Percentiles rank a stretch among this genome's conserved stretches.
These are phyloP conservation scores for Fusarium xyrophilum DNA, from an alignment of 2,329 filamentous ascomycete genomes.

Conservation along the genomic window DNA sequence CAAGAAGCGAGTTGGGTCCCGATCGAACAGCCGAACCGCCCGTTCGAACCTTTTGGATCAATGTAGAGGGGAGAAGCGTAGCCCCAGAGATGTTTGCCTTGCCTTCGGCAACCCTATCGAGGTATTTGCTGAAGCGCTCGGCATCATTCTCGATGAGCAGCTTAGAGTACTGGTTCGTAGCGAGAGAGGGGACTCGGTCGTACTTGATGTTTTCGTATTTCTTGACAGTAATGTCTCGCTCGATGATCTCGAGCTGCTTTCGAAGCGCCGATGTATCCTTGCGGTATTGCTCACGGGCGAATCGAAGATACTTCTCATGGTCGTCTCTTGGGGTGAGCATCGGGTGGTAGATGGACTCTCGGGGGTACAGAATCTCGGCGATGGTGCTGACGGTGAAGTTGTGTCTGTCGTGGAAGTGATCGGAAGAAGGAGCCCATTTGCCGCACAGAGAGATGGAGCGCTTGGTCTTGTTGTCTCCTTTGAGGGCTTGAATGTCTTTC, in stretches of 20 bases:
- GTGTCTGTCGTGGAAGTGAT: constrained; percentile 63
- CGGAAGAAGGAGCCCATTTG: constrained; percentile 66
- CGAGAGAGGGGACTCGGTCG: constrained; percentile 61
- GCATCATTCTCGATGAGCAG: constrained; percentile 60
- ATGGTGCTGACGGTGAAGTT: constrained; percentile 65
- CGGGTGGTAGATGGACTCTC: constrained; percentile 39
- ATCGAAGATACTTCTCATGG: constrained; percentile 60
- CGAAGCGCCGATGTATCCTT: constrained; percentile 60
- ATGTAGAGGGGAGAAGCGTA: constrained; percentile 58
- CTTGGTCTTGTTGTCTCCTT: constrained; percentile 49
- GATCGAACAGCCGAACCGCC: background rate
- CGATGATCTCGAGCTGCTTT: constrained; percentile 60
- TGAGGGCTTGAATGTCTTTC: constrained; percentile 53
- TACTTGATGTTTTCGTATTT: constrained; percentile 61
- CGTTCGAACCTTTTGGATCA: constrained; percentile 46
- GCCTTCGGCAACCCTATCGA: constrained; percentile 56
- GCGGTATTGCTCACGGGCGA: constrained; percentile 61
- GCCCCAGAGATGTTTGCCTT: constrained; percentile 62
- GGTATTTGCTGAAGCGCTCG: constrained; percentile 57
- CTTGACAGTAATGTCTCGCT: constrained; percentile 57
- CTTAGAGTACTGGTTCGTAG: constrained; percentile 60
- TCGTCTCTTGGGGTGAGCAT: constrained; percentile 46
- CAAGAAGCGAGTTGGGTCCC: constrained; percentile 27
- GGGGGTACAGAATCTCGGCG: constrained; percentile 60
- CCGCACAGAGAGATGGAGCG: constrained; percentile 61